phyloP scores from a whole-genome alignment of 768 basidiomycete species.

The Russula foetens region DNA sequence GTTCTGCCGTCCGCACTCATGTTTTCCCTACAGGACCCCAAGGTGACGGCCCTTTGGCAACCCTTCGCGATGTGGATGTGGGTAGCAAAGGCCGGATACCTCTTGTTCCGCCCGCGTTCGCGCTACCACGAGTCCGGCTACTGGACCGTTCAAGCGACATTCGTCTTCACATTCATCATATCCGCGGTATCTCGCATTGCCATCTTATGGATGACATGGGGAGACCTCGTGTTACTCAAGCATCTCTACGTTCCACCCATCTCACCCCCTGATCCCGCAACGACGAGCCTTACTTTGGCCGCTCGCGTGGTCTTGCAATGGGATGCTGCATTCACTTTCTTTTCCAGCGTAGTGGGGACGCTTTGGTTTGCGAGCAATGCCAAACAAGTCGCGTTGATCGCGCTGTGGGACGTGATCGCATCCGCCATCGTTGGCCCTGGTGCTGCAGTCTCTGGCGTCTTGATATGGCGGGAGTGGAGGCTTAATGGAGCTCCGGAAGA shows the following conservation, averaged over 20 bases:
- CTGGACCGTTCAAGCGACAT: neutral
- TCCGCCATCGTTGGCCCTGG: conserved; percentile 12
- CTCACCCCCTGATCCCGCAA: neutral
- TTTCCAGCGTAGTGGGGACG: conserved; percentile 3
- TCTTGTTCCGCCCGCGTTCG: too few species aligned
- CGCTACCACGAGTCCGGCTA: too few species aligned
- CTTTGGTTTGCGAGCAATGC: conserved; percentile 14
- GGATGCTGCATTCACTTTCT: conserved; percentile 11
- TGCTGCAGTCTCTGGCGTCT: conserved; percentile 14
- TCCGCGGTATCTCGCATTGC: conserved; percentile 14
- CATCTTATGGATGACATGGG: neutral
- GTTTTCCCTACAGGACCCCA: too few species aligned
- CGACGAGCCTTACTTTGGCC: neutral
- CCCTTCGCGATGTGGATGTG: too few species aligned
- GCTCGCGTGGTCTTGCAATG: conserved; percentile 12
- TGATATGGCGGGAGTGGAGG: conserved; percentile 16
- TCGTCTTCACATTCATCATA: conserved; percentile 8
- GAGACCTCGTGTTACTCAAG: conserved; percentile 4
- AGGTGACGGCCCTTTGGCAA: too few species aligned
- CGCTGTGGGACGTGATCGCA: conserved; percentile 9
- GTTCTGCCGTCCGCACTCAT: neutral
- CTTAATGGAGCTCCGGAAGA: conserved; percentile 3
- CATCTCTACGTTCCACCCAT: conserved; percentile 10
- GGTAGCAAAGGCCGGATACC: too few species aligned
- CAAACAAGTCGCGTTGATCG: neutral